Evolutionary conservation across 2,329 filamentous ascomycete species (phyloP).

Genomic region (Phaeosphaeriaceae sp.): DNA sequence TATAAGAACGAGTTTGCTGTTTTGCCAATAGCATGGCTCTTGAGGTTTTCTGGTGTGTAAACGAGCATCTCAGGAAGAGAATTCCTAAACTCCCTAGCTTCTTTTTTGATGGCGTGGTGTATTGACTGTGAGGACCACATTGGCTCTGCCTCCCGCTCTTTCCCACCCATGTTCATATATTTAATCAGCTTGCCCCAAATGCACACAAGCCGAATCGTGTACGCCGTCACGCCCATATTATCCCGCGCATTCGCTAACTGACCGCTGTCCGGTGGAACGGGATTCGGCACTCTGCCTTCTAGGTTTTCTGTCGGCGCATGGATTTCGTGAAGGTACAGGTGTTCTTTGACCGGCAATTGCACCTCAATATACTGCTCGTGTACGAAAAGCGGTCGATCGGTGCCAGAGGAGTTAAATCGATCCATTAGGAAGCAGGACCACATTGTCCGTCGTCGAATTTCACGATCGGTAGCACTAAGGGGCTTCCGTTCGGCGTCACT

Average conservation of each 20-base stretch:
- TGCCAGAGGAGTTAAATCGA: constrained; percentile 94
- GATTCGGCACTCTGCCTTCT: constrained; percentile 71
- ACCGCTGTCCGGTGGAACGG: constrained; percentile 67
- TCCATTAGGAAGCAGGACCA: constrained; percentile 99
- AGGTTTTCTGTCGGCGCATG: constrained; percentile 85
- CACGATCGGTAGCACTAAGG: constrained; percentile 88
- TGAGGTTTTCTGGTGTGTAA: constrained; percentile 82
- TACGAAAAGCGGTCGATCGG: constrained; percentile 88
- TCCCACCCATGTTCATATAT: constrained; percentile 89
- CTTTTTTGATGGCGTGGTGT: constrained; percentile 72
- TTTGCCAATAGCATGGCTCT: constrained; percentile 81
- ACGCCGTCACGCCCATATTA: constrained; percentile 94
- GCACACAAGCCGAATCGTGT: constrained; percentile 82
- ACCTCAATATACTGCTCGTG: constrained; percentile 88
- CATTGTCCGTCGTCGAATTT: constrained; percentile 93
- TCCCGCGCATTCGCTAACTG: constrained; percentile 70
- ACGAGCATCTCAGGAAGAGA: constrained; percentile 73
- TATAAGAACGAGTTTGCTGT: constrained; percentile 92
- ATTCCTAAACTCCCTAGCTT: constrained; percentile 72
- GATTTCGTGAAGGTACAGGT: constrained; percentile 88
- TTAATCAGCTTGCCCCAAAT: constrained; percentile 90
- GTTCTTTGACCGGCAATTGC: constrained; percentile 88
- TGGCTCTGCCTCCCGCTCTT: constrained; percentile 74
- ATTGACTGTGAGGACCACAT: constrained; percentile 85
- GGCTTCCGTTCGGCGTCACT: constrained; percentile 65